phyloP scores from a whole-genome alignment of 2,329 filamentous ascomycete genomes.

The Fusarium gaditjirri region DNA sequence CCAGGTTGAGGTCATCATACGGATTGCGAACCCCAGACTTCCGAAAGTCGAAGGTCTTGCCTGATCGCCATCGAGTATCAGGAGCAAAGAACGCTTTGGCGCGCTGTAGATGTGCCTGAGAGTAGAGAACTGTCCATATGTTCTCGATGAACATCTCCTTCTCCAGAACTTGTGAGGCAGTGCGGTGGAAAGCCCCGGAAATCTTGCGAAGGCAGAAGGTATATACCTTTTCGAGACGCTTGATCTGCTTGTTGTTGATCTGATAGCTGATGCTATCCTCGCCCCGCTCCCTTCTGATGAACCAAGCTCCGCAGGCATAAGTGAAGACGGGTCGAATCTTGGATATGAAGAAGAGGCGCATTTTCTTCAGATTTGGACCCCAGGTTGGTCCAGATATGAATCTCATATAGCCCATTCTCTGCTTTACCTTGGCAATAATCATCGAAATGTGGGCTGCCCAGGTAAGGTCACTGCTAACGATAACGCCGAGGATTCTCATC shows the following conservation, averaged over 20 bases:
- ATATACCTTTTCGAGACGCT: not conserved
- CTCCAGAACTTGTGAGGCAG: not conserved
- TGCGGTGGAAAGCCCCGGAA: not conserved
- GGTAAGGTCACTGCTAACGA: not conserved
- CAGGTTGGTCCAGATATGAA: not conserved
- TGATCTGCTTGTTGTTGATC: not conserved
- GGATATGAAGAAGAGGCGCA: conserved; percentile 19
- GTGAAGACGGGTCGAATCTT: conserved; percentile 10
- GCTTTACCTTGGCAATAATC: not conserved
- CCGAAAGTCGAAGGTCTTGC: not conserved
- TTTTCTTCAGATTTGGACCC: not conserved
- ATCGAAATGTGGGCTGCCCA: not conserved
- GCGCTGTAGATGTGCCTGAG: not conserved
- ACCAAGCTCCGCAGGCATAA: conserved; percentile 21
- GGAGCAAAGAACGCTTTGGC: not conserved
- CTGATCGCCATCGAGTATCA: not conserved
- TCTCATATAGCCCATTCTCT: not conserved
- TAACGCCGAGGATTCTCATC: not conserved
- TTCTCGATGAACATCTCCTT: conserved; percentile 18
- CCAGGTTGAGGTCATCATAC: not conserved
- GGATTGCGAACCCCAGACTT: not conserved
- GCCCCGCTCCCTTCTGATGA: not conserved
- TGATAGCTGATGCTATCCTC: not conserved
- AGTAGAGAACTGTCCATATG: not conserved
- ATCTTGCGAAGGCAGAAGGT: not conserved